A percentile compares a stretch with the other conserved stretches of the same genome.
These are phyloP conservation scores for Delphinella strobiligena DNA, from an alignment of 2,329 filamentous ascomycete species.

Conservation along the genomic window DNA sequence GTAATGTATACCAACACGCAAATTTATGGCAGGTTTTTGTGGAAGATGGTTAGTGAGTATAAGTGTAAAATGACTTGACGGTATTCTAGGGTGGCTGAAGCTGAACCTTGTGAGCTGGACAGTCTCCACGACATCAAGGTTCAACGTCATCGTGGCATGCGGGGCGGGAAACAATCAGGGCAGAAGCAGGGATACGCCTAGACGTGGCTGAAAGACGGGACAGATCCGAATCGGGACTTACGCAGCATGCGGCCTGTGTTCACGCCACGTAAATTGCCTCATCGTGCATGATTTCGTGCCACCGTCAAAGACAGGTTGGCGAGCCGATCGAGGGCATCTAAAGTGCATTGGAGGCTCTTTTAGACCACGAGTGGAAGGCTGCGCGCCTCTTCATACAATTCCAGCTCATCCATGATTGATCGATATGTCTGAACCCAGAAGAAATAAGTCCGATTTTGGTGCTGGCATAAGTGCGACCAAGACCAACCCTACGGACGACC, in stretches of 20 bases:
- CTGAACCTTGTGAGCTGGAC: too few species aligned
- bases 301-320: background rate
- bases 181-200: background rate
- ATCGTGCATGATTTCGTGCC: background rate
- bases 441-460: conserved; percentile 14
- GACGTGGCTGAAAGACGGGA: background rate
- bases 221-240: background rate
- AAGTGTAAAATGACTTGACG: too few species aligned
- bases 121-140: background rate
- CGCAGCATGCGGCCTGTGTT: too few species aligned
- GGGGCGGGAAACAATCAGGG: background rate
- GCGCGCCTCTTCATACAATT: too few species aligned
- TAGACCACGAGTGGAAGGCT: too few species aligned
- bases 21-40: too few species aligned
- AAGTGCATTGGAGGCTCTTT: background rate
- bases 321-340: background rate
- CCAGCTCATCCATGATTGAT: too few species aligned
- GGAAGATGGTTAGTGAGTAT: too few species aligned
- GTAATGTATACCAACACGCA: too few species aligned
- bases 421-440: background rate
- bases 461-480: conserved; percentile 31
- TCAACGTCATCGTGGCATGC: background rate
- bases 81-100: too few species aligned
- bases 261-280: too few species aligned
- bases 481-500: conserved; percentile 19